A percentile compares a stretch with the other conserved stretches of the same genome.
These are phyloP conservation scores for Sclerotinia subarctica DNA, from an alignment of 2,329 filamentous ascomycete species.

Conservation along the genomic window DNA sequence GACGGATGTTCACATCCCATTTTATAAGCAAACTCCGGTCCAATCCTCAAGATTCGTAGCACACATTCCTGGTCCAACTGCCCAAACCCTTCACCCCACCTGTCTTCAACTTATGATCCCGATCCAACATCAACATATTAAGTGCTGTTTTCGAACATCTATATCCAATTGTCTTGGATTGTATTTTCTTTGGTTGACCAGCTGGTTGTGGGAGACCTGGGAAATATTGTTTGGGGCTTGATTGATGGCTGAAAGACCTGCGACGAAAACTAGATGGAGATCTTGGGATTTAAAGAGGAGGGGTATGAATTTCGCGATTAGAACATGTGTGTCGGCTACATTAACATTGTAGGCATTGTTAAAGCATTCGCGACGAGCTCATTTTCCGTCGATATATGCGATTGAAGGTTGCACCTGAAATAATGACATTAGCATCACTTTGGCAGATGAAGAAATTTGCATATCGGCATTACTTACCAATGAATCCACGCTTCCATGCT, in stretches of 20 bases:
- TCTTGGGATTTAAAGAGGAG: slow-evolving; percentile 43
- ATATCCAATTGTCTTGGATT: slow-evolving; percentile 39
- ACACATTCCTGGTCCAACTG: slow-evolving; percentile 48
- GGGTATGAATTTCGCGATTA: slow-evolving; percentile 39
- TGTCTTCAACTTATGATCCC: slow-evolving; percentile 43
- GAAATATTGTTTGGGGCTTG: slow-evolving; percentile 30
- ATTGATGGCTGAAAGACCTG: slow-evolving; percentile 41
- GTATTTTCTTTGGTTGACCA: slow-evolving; percentile 44
- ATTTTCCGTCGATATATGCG: slow-evolving; percentile 32
- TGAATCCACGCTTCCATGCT: slow-evolving; percentile 25
- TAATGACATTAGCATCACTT: background rate
- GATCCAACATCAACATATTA: slow-evolving; percentile 51
- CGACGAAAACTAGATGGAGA: slow-evolving; percentile 48
- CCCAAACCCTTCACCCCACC: slow-evolving; percentile 52
- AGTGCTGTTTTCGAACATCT: slow-evolving; percentile 45
- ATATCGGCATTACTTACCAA: slow-evolving; percentile 32
- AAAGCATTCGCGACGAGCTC: slow-evolving; percentile 34
- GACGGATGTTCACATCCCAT: slow-evolving; percentile 38
- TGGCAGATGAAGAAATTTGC: slow-evolving; percentile 10
- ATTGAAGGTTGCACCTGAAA: slow-evolving; percentile 36
- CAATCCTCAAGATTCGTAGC: slow-evolving; percentile 46
- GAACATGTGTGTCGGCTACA: slow-evolving; percentile 34
- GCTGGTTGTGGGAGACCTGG: slow-evolving; percentile 28
- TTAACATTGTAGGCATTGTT: slow-evolving; percentile 37
- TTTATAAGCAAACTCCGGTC: slow-evolving; percentile 22